Percentiles rank a stretch among this genome's conserved stretches.
Evolutionary conservation across 768 basidiomycete genomes (phyloP).

Genomic region (Agrocybe pediades): DNA sequence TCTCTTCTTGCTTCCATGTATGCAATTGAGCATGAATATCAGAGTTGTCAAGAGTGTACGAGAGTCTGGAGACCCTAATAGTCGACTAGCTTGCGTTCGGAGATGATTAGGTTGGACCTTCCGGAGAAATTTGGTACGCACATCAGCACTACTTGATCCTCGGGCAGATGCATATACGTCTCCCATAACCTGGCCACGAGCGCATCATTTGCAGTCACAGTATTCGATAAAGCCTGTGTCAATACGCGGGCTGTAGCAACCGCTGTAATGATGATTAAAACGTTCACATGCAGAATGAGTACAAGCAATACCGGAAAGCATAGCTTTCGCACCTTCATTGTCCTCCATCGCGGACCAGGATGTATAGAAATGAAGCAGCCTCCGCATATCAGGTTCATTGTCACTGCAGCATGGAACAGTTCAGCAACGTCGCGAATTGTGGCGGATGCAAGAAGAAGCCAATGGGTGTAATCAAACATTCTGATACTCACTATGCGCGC

Average conservation of each 20-base stretch:
- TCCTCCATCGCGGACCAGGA: slow-evolving; percentile 75
- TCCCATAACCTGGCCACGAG: slow-evolving; percentile 64
- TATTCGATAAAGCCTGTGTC: slow-evolving; percentile 80
- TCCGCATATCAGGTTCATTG: slow-evolving; percentile 71
- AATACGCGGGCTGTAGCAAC: slow-evolving; percentile 64
- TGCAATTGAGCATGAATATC: slow-evolving; percentile 73
- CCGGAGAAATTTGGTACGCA: slow-evolving; percentile 33
- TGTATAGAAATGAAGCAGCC: slow-evolving; percentile 70
- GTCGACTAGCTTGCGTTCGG: slow-evolving; percentile 41
- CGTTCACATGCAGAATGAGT: slow-evolving; percentile 14
- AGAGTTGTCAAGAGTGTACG: slow-evolving; percentile 62
- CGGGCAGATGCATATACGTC: slow-evolving; percentile 64
- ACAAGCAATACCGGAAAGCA: slow-evolving; percentile 1
- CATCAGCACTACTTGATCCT: slow-evolving; percentile 78
- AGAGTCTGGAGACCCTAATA: slow-evolving; percentile 65
- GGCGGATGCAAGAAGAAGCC: slow-evolving; percentile 1
- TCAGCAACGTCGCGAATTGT: slow-evolving; percentile 7
- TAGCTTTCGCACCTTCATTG: slow-evolving; percentile 50
- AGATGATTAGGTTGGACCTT: slow-evolving; percentile 8
- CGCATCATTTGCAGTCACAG: slow-evolving; percentile 72
- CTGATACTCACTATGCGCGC: slow-evolving; percentile 64
- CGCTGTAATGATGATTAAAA: slow-evolving; percentile 42
- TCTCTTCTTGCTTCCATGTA: slow-evolving; percentile 55
- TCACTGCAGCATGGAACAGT: slow-evolving; percentile 40
- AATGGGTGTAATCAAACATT: slow-evolving; percentile 3